Evolutionary conservation across 257 asterid genomes (phyloP).

Genomic region (Nicotiana otophora): DNA sequence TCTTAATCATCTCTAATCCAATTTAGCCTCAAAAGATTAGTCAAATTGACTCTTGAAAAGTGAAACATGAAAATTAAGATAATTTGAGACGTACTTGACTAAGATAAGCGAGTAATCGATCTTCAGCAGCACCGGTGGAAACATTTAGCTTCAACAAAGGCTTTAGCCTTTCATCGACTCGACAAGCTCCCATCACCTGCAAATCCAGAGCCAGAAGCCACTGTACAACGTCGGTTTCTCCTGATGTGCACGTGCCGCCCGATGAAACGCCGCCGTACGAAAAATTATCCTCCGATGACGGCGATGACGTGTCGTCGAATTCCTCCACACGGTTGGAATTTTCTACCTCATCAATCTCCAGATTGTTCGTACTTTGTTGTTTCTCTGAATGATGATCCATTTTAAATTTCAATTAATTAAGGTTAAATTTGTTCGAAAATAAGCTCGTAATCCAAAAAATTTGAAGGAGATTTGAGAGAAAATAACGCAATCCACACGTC

Average conservation of each 20-base stretch:
- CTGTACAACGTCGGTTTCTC: conserved; percentile 51
- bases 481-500: not conserved
- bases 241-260: conserved; percentile 33
- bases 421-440: not conserved
- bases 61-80: no score
- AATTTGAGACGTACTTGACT: conserved; percentile 48
- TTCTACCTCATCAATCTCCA: conserved; percentile 35
- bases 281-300: conserved; percentile 39
- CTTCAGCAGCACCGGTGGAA: conserved; percentile 67
- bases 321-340: conserved; percentile 7
- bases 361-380: conserved; percentile 32
- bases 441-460: not conserved
- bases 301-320: conserved; percentile 44
- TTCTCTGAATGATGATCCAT: conserved; percentile 46
- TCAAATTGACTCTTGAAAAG: no score
- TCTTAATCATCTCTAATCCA: no score
- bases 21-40: no score
- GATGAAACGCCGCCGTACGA: conserved; percentile 50
- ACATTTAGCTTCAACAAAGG: conserved; percentile 79
- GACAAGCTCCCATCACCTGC: conserved; percentile 94
- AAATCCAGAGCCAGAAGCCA: conserved; percentile 82
- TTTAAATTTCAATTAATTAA: conserved; percentile 5
- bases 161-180: conserved; percentile 93
- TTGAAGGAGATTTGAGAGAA: not conserved
- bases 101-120: conserved; percentile 65